phyloP scores from a whole-genome alignment of 225 moss, liverwort and hornwort species.

The Pleurozium schreberi region DNA sequence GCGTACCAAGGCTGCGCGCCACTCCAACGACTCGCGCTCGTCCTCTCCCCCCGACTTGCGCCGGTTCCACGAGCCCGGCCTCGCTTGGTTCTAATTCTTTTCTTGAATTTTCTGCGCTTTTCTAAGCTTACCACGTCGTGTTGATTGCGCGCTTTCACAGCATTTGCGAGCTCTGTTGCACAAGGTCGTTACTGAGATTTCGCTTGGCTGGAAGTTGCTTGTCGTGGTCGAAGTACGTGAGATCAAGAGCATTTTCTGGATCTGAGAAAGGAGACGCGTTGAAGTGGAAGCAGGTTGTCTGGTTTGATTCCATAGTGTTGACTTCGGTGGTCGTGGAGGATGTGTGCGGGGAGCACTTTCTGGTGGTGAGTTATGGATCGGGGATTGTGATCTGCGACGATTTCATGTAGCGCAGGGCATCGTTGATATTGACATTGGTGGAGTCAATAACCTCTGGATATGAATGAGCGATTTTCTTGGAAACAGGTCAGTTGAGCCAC shows the following conservation, averaged over 20 bases:
- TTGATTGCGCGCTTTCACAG: neutral
- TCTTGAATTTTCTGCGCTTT: neutral
- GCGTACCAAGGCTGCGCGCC: neutral
- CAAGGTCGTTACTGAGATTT: neutral
- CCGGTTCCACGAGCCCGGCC: neutral
- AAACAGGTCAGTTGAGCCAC: neutral
- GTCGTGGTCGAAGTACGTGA: neutral
- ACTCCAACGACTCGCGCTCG: too few relatives aligned
- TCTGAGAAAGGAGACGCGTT: neutral
- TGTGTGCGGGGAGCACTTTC: neutral
- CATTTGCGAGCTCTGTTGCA: neutral
- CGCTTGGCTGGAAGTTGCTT: neutral
- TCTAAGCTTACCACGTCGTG: neutral
- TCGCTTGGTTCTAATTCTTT: neutral
- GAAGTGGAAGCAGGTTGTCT: neutral
- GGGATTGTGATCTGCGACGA: neutral
- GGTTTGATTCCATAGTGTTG: neutral
- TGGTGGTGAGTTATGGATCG: neutral
- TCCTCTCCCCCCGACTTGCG: neutral
- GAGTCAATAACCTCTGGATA: neutral
- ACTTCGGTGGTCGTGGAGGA: neutral
- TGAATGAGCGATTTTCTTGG: neutral
- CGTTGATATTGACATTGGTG: neutral
- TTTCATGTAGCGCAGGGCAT: neutral
- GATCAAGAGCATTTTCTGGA: neutral